These are phyloP conservation scores for Hygrophoropsis aurantiaca DNA, from an alignment of 768 basidiomycete species.

Conservation along the genomic window DNA sequence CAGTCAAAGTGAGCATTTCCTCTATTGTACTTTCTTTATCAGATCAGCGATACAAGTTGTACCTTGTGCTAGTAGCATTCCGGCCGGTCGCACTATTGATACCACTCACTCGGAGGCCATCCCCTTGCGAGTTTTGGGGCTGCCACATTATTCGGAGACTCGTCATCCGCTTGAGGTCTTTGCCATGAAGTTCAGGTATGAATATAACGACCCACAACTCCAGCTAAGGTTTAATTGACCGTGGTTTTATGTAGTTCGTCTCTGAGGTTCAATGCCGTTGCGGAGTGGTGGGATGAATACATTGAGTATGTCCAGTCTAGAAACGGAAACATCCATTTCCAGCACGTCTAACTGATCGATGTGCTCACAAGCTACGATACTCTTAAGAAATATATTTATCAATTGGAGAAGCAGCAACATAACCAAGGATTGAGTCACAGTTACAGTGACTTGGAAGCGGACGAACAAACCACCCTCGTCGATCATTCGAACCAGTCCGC, in stretches of 20 bases:
- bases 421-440: slow-evolving; percentile 39
- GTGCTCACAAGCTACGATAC: slow-evolving; percentile 65
- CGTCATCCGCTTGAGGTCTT: slow-evolving; percentile 6
- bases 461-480: slow-evolving; percentile 60
- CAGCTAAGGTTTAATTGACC: no score
- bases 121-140: background rate
- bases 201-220: background rate
- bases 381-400: slow-evolving; percentile 83
- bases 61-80: no score
- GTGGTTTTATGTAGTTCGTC: slow-evolving; percentile 53
- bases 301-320: slow-evolving; percentile 59
- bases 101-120: background rate
- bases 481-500: slow-evolving; percentile 32
- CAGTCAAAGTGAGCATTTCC: no score
- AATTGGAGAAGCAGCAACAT: slow-evolving; percentile 76
- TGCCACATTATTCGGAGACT: background rate
- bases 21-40: no score
- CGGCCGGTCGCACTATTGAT: background rate
- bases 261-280: slow-evolving; percentile 86
- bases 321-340: no score
- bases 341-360: background rate
- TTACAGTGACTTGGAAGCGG: slow-evolving; percentile 61
- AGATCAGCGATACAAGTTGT: no score
- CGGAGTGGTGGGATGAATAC: slow-evolving; percentile 93
- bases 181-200: slow-evolving; percentile 38